Percentiles rank a stretch among this genome's conserved stretches.
Evolutionary conservation across 768 basidiomycete species (phyloP).

Genomic region (Galerina sulciceps): DNA sequence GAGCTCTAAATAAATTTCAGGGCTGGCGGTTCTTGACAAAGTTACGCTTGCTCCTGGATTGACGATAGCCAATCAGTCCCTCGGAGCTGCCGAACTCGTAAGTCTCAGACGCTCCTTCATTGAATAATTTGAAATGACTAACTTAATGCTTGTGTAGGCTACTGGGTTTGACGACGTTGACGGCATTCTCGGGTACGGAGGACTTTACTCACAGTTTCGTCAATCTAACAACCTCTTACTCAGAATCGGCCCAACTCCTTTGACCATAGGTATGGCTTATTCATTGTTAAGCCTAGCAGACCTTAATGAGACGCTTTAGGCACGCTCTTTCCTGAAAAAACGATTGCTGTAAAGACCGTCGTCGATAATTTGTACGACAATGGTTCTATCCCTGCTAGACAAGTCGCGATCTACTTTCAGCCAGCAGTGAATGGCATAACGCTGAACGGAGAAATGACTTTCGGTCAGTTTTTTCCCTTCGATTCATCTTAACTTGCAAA

Average conservation of each 20-base stretch:
- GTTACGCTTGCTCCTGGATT: constrained; percentile 53
- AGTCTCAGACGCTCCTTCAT: not conserved
- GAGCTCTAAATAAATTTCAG: not conserved
- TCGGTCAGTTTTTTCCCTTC: constrained; percentile 28
- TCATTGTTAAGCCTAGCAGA: not conserved
- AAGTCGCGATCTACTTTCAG: constrained; percentile 54
- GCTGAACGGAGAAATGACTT: constrained; percentile 56
- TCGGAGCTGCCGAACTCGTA: constrained; percentile 56
- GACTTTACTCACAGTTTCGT: not conserved
- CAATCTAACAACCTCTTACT: not conserved
- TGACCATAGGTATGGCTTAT: constrained; percentile 2
- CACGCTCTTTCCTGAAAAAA: constrained; percentile 17
- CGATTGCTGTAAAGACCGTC: constrained; percentile 51
- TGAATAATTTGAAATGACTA: not conserved
- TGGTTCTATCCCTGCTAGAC: constrained; percentile 38
- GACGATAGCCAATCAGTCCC: constrained; percentile 56
- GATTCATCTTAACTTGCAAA: too few relatives aligned
- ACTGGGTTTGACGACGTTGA: constrained; percentile 54
- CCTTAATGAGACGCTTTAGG: not conserved
- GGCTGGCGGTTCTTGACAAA: constrained; percentile 37
- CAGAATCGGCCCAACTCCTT: constrained; percentile 17
- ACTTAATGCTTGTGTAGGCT: not conserved
- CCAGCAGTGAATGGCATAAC: constrained; percentile 33
- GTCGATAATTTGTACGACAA: constrained; percentile 53
- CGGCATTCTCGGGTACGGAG: constrained; percentile 29